Conservation (phyloP, 148 eudicot genomes). For the Nyssa sinensis region DNA sequence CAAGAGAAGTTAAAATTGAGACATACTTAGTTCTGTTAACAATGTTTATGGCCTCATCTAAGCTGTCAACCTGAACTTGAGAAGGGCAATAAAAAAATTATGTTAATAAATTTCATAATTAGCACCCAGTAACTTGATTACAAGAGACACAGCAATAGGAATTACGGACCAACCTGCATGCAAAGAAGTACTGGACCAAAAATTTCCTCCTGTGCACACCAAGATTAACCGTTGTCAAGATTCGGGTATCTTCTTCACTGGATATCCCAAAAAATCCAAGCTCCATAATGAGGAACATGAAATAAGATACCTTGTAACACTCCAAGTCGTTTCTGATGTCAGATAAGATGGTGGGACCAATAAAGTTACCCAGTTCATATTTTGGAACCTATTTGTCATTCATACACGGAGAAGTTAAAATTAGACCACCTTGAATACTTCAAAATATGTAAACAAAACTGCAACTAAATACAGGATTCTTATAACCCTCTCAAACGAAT, state of each 20-base stretch:
- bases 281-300: not conserved
- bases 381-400: constrained; percentile 48
- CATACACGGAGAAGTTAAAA: not conserved
- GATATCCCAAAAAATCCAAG: constrained; percentile 1
- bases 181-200: constrained; percentile 73
- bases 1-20: not conserved
- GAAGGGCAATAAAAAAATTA: not conserved
- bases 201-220: constrained; percentile 51
- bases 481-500: not conserved
- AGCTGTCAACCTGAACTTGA: constrained; percentile 48
- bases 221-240: constrained; percentile 9
- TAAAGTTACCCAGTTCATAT: constrained; percentile 64
- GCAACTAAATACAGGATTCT: not conserved
- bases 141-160: not conserved
- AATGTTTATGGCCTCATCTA: constrained; percentile 63
- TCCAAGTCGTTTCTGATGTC: constrained; percentile 60
- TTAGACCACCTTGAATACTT: constrained; percentile 1
- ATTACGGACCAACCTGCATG: constrained; percentile 47
- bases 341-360: constrained; percentile 69
- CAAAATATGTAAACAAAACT: not conserved
- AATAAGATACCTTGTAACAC: constrained; percentile 43
- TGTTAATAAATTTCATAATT: not conserved
- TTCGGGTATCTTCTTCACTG: constrained; percentile 12
- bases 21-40: constrained; percentile 54
- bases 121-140: not conserved